These are phyloP conservation scores for Kazachstania africana DNA, from an alignment of 805 yeast species.

Conservation along the genomic window DNA sequence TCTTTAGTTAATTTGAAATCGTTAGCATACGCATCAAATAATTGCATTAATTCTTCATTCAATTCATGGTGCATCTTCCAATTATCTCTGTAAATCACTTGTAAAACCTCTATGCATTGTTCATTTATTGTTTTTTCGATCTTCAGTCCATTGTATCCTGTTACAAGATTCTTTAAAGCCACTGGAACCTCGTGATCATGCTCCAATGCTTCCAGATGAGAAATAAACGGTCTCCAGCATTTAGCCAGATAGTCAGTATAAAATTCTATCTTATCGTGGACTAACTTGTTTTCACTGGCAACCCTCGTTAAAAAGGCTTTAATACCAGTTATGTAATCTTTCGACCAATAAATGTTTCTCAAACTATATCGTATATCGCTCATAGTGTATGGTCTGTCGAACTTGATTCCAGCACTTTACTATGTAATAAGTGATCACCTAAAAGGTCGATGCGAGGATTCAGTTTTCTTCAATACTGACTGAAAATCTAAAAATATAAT, in stretches of 20 bases:
- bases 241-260: constrained; percentile 11
- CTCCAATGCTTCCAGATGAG: background rate
- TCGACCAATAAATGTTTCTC: constrained; percentile 1
- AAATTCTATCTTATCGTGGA: constrained; percentile 7
- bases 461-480: too few relatives aligned
- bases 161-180: background rate
- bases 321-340: constrained; percentile 24
- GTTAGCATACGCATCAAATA: constrained; percentile 5
- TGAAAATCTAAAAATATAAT: too few relatives aligned
- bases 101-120: constrained; percentile 6
- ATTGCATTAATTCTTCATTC: constrained; percentile 3
- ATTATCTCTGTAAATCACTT: constrained; percentile 2
- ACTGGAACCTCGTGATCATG: too few relatives aligned
- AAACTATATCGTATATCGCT: background rate
- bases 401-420: too few relatives aligned
- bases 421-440: too few relatives aligned
- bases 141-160: background rate
- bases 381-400: background rate
- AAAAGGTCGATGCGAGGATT: too few relatives aligned
- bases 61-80: constrained; percentile 4
- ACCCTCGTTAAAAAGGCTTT: constrained; percentile 10
- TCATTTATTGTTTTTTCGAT: background rate
- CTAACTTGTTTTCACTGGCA: constrained; percentile 11
- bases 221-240: constrained; percentile 9
- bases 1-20: constrained; percentile 7